Evolutionary conservation across 2,329 filamentous ascomycete genomes (phyloP).

Genomic region (Claviceps digitariae): DNA sequence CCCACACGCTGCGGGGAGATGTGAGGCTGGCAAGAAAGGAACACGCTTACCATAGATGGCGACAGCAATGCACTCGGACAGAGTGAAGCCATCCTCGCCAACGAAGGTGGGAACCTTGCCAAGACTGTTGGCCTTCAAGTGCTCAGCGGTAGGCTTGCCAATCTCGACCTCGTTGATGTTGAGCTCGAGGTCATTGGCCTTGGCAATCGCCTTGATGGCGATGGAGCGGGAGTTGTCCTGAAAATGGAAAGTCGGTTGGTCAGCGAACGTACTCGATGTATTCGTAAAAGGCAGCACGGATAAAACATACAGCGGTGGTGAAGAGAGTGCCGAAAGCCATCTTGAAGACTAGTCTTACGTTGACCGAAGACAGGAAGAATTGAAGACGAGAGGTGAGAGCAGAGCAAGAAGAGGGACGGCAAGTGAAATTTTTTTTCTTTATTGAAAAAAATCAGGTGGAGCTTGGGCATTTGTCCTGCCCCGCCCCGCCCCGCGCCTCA

Average conservation of each 20-base stretch:
- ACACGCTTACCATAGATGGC: slow-evolving; percentile 79
- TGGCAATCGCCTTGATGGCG: slow-evolving; percentile 82
- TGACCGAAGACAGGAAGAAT: slow-evolving; percentile 4
- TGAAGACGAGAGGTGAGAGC: slow-evolving; percentile 8
- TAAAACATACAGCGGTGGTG: slow-evolving; percentile 56
- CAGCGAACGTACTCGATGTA: background rate
- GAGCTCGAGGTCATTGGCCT: slow-evolving; percentile 91
- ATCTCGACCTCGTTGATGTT: slow-evolving; percentile 65
- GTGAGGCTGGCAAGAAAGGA: too few relatives aligned
- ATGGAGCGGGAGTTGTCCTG: slow-evolving; percentile 84
- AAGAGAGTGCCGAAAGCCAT: slow-evolving; percentile 99
- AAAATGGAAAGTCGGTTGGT: slow-evolving; percentile 4
- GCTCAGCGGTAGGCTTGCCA: slow-evolving; percentile 55
- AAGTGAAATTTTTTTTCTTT: slow-evolving; percentile 17
- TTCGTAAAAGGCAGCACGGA: slow-evolving; percentile 6
- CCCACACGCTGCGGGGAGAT: too few relatives aligned
- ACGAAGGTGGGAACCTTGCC: slow-evolving; percentile 89
- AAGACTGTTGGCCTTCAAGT: slow-evolving; percentile 73
- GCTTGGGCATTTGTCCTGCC: too few relatives aligned
- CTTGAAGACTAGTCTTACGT: slow-evolving; percentile 31
- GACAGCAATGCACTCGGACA: slow-evolving; percentile 86
- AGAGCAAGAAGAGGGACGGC: slow-evolving; percentile 13
- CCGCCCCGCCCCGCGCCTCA: slow-evolving; percentile 21
- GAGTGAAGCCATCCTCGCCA: slow-evolving; percentile 77
- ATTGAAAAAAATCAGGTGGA: slow-evolving; percentile 6